These are phyloP conservation scores for Tricholoma furcatifolium DNA, from an alignment of 768 basidiomycete genomes.

Conservation along the genomic window DNA sequence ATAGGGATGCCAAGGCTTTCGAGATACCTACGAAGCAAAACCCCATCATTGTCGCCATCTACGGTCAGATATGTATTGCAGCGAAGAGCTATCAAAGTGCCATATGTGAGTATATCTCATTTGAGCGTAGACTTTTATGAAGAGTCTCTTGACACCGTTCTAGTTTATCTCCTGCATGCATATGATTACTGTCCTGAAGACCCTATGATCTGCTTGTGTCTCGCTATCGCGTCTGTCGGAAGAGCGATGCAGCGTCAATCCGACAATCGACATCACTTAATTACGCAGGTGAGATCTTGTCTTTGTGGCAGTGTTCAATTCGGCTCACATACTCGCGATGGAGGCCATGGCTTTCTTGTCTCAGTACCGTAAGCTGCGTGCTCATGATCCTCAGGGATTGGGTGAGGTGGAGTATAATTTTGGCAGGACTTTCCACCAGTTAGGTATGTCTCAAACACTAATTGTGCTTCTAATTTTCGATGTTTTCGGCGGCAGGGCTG, in stretches of 20 bases:
- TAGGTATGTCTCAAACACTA: slow-evolving; percentile 51
- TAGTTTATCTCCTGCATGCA: slow-evolving; percentile 75
- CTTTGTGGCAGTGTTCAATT: not conserved
- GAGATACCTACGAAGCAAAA: slow-evolving; percentile 68
- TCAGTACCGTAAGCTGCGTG: slow-evolving; percentile 71
- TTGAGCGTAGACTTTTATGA: not conserved
- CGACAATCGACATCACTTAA: slow-evolving; percentile 89
- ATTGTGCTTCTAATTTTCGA: not conserved
- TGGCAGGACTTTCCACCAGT: slow-evolving; percentile 86
- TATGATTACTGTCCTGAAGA: slow-evolving; percentile 84
- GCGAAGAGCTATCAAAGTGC: slow-evolving; percentile 89
- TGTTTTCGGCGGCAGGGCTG: slow-evolving; percentile 51
- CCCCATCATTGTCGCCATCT: slow-evolving; percentile 67
- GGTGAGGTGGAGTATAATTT: slow-evolving; percentile 94
- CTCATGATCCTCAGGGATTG: slow-evolving; percentile 36
- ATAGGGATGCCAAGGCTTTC: slow-evolving; percentile 17
- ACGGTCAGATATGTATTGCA: slow-evolving; percentile 82
- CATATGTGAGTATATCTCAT: slow-evolving; percentile 61
- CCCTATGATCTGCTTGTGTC: slow-evolving; percentile 78
- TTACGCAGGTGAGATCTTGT: slow-evolving; percentile 52
- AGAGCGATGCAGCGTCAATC: slow-evolving; percentile 92
- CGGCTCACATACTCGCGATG: not conserved
- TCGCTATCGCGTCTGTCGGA: slow-evolving; percentile 85
- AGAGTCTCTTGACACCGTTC: not conserved
- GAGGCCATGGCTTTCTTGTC: slow-evolving; percentile 85